Conservation (phyloP, 2,329 filamentous ascomycete species). For the Aspergillus brasiliensis region DNA sequence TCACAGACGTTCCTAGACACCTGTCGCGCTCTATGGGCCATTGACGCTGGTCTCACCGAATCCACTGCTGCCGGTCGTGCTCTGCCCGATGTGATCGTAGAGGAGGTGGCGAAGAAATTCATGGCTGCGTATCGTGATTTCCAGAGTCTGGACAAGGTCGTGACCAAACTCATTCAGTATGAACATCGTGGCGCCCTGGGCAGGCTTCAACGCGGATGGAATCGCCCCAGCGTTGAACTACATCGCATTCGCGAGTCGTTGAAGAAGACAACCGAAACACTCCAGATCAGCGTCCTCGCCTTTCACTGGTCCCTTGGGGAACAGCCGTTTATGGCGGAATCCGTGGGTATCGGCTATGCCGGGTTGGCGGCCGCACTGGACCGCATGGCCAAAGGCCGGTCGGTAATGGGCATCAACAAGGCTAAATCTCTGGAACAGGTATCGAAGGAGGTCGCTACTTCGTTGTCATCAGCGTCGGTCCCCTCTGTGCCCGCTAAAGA, state of each 20-base stretch:
- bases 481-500: conserved; percentile 31
- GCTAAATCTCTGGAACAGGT: conserved; percentile 24
- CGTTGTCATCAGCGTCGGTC: conserved; percentile 8
- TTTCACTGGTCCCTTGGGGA: conserved; percentile 68
- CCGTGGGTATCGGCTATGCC: conserved; percentile 67
- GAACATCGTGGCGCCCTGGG: conserved; percentile 64
- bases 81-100: conserved; percentile 62
- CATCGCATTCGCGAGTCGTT: conserved; percentile 51
- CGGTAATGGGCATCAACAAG: conserved; percentile 30
- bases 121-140: conserved; percentile 64
- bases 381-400: conserved; percentile 41
- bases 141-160: conserved; percentile 63
- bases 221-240: conserved; percentile 34
- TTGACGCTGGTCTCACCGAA: conserved; percentile 66
- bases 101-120: conserved; percentile 67
- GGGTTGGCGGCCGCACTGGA: conserved; percentile 67
- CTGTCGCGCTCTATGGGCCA: conserved; percentile 67
- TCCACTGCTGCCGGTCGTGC: conserved; percentile 53
- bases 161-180: conserved; percentile 62
- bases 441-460: conserved; percentile 1
- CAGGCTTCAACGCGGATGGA: conserved; percentile 62
- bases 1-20: conserved; percentile 69
- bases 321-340: conserved; percentile 57
- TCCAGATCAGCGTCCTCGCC: conserved; percentile 66
- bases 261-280: conserved; percentile 60